A percentile compares a stretch with the other conserved stretches of the same genome.
Evolutionary conservation across 164 flowering plant species (phyloP).

Genomic region (Hamamelis virginiana): DNA sequence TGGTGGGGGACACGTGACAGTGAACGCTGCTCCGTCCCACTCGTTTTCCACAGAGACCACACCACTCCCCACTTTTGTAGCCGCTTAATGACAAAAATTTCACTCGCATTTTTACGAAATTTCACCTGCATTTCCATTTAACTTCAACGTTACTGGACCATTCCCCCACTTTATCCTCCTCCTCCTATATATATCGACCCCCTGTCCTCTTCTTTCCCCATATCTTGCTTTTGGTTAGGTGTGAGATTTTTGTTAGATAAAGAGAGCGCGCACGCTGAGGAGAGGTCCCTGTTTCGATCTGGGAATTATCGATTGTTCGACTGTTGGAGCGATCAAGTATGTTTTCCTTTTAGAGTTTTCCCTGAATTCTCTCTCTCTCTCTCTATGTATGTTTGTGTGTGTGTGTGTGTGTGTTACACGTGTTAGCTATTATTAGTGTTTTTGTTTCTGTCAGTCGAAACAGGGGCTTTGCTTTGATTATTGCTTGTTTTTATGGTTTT

Average conservation of each 20-base stretch:
- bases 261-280: background rate
- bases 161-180: background rate
- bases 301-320: background rate
- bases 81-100: background rate
- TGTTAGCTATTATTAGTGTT: too few relatives aligned
- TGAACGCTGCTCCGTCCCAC: too few relatives aligned
- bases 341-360: background rate
- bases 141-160: constrained; percentile 1
- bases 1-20: too few relatives aligned
- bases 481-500: too few relatives aligned
- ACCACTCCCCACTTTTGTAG: background rate
- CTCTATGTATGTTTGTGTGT: too few relatives aligned
- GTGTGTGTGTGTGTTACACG: too few relatives aligned
- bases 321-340: background rate
- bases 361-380: too few relatives aligned
- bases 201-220: background rate
- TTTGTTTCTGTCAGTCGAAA: too few relatives aligned
- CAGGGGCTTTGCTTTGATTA: too few relatives aligned
- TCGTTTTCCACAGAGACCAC: too few relatives aligned
- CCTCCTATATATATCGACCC: constrained; percentile 33
- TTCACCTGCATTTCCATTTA: constrained; percentile 25
- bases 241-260: background rate
- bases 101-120: constrained; percentile 26
- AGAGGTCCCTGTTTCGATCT: background rate
- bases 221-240: background rate